These are phyloP conservation scores for Kodamaea leandrae DNA, from an alignment of 805 yeast genomes.

Conservation along the genomic window DNA sequence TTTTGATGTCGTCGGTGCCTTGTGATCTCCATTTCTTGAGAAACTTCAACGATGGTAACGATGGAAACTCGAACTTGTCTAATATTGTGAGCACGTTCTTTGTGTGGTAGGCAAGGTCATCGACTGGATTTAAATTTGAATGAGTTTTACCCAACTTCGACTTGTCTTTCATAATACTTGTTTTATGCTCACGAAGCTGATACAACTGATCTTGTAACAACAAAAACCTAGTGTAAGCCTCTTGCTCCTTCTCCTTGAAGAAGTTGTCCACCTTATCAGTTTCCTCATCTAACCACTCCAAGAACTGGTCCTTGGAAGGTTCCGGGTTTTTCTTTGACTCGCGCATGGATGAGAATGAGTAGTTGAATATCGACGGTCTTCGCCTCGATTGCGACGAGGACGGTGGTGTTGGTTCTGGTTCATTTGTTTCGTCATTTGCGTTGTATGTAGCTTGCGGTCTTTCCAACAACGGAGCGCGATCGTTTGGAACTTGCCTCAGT, in stretches of 20 bases:
- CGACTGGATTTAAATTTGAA: conserved; percentile 21
- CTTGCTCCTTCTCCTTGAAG: conserved; percentile 58
- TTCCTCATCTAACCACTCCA: conserved; percentile 66
- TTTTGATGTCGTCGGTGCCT: conserved; percentile 1
- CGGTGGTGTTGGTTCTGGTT: conserved; percentile 1
- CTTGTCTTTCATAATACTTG: conserved; percentile 14
- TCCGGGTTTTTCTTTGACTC: conserved; percentile 14
- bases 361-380: conserved; percentile 23
- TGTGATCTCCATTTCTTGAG: conserved; percentile 12
- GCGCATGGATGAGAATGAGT: conserved; percentile 18
- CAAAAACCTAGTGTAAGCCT: conserved; percentile 55
- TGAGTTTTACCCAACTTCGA: conserved; percentile 7
- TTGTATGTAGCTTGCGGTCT: conserved; percentile 1
- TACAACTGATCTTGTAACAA: conserved; percentile 67
- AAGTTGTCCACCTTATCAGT: conserved; percentile 59
- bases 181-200: conserved; percentile 56
- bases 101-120: conserved; percentile 30
- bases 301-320: conserved; percentile 36
- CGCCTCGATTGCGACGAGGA: conserved; percentile 7
- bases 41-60: conserved; percentile 39
- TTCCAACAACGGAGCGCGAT: conserved; percentile 8
- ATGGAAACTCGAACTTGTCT: conserved; percentile 37
- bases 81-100: conserved; percentile 23
- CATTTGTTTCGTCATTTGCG: background rate
- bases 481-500: background rate